Percentiles rank a stretch among this genome's conserved stretches.
These are phyloP conservation scores for Eucommia ulmoides DNA, from an alignment of 257 asterid species.

Conservation along the genomic window DNA sequence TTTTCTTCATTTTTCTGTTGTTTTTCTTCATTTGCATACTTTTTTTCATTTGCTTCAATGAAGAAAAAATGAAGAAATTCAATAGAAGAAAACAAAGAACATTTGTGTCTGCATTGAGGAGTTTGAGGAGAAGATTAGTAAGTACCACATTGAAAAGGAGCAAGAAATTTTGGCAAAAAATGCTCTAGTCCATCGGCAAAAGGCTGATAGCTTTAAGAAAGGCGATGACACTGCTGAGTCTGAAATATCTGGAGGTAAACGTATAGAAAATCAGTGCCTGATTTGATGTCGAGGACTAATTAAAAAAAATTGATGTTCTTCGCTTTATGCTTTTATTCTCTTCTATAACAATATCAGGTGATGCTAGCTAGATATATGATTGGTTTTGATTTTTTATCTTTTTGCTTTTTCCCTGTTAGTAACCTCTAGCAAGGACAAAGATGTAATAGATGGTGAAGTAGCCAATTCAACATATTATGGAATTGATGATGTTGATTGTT, in stretches of 20 bases:
- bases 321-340: not conserved
- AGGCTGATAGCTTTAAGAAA: slow-evolving; percentile 26
- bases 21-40: too few species aligned
- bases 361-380: not conserved
- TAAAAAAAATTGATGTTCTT: not conserved
- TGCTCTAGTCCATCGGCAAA: slow-evolving; percentile 68
- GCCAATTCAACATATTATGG: slow-evolving; percentile 21
- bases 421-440: not conserved
- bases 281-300: not conserved
- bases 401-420: not conserved
- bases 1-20: too few species aligned
- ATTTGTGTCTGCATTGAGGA: slow-evolving; percentile 90
- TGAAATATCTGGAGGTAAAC: slow-evolving; percentile 60
- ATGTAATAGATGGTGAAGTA: slow-evolving; percentile 49
- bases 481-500: too few species aligned
- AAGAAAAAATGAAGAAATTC: too few species aligned
- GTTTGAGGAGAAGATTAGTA: slow-evolving; percentile 71
- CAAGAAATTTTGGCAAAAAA: slow-evolving; percentile 64
- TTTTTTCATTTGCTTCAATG: too few species aligned
- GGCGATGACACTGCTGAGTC: slow-evolving; percentile 47
- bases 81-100: too few species aligned
- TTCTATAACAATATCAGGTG: not conserved
- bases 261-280: not conserved
- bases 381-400: not conserved
- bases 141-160: slow-evolving; percentile 69